Conservation (phyloP, 148 eudicot genomes). For the Mesembryanthemum crystallinum region DNA sequence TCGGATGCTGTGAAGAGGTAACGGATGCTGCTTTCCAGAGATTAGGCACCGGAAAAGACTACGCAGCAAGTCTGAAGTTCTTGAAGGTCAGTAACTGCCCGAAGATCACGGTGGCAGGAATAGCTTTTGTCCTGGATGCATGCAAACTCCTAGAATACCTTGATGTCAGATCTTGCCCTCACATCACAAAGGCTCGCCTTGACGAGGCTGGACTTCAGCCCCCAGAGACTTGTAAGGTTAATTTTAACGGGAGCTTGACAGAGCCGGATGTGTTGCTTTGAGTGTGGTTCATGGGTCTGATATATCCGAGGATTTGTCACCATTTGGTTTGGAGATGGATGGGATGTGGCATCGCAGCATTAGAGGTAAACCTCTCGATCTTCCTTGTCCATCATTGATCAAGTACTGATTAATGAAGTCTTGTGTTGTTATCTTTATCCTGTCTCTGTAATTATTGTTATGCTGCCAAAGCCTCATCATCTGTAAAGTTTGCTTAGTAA, state of each 20-base stretch:
- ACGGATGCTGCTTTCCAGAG: slow-evolving; percentile 76
- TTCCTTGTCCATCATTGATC: slow-evolving; percentile 3
- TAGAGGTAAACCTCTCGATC: slow-evolving; percentile 4
- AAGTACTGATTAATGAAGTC: not conserved
- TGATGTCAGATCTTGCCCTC: slow-evolving; percentile 89
- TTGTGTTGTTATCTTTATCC: not conserved
- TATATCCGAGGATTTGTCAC: not conserved
- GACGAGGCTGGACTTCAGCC: slow-evolving; percentile 70
- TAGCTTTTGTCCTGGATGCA: slow-evolving; percentile 47
- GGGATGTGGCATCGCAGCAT: too few relatives aligned
- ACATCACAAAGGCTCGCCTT: slow-evolving; percentile 57
- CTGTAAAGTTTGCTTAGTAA: slow-evolving; percentile 15
- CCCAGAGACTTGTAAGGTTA: slow-evolving; percentile 67
- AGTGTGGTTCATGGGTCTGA: not conserved
- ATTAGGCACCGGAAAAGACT: slow-evolving; percentile 39
- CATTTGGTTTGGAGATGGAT: not conserved
- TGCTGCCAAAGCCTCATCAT: not conserved
- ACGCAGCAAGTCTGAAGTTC: slow-evolving; percentile 50
- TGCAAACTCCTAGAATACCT: slow-evolving; percentile 75
- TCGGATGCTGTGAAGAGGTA: slow-evolving; percentile 88
- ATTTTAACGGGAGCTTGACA: slow-evolving; percentile 60
- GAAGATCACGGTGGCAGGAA: slow-evolving; percentile 68
- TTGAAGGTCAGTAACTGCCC: slow-evolving; percentile 75
- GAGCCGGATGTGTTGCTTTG: slow-evolving; percentile 57
- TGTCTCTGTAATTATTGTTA: slow-evolving; percentile 12